These are phyloP conservation scores for Thielaviopsis populi DNA, from an alignment of 2,329 filamentous ascomycete genomes.

Conservation along the genomic window DNA sequence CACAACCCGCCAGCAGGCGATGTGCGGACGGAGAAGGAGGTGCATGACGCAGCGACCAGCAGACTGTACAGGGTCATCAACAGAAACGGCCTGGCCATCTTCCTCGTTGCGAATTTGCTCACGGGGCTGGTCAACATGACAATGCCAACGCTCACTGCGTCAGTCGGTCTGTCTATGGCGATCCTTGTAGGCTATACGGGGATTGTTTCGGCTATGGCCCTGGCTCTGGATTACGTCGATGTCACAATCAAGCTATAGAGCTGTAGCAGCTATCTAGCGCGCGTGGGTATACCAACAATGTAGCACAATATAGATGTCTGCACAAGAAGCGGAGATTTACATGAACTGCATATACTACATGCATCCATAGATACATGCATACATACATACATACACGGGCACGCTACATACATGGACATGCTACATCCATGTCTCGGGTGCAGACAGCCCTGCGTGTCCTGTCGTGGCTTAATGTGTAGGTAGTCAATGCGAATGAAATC, in stretches of 20 bases:
- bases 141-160: conserved; percentile 63
- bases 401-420: neutral
- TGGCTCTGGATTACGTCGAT: conserved; percentile 48
- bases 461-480: neutral
- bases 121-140: conserved; percentile 84
- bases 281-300: neutral
- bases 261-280: neutral
- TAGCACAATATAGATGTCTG: neutral
- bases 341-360: neutral
- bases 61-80: conserved; percentile 72
- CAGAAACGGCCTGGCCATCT: conserved; percentile 71
- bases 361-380: neutral
- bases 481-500: neutral
- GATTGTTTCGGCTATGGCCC: conserved; percentile 50
- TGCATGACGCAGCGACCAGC: conserved; percentile 58
- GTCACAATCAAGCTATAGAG: conserved; percentile 56
- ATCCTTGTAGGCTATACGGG: conserved; percentile 61
- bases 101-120: conserved; percentile 74
- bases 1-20: conserved; percentile 12
- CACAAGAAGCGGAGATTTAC: neutral
- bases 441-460: neutral
- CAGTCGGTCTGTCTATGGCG: conserved; percentile 48
- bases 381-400: neutral
- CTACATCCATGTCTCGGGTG: neutral
- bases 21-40: conserved; percentile 41